Percentiles rank a stretch among this genome's conserved stretches.
These are phyloP conservation scores for Xylaria curta DNA, from an alignment of 495 filamentous ascomycete species.

Conservation along the genomic window DNA sequence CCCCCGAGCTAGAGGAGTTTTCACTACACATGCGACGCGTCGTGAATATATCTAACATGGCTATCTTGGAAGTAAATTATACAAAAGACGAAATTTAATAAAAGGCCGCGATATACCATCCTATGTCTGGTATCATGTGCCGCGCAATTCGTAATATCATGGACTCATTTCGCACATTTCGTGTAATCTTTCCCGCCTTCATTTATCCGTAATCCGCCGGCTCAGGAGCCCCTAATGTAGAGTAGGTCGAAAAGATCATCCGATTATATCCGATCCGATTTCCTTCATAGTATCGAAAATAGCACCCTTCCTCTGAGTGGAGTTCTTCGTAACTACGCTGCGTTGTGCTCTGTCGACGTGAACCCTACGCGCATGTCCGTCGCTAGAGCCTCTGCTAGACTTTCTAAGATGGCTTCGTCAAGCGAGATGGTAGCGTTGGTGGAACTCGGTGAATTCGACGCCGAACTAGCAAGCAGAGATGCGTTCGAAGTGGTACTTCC, in stretches of 20 bases:
- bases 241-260: neutral
- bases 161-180: neutral
- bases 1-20: neutral
- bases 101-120: neutral
- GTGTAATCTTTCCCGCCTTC: neutral
- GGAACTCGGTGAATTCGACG: neutral
- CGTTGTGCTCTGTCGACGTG: neutral
- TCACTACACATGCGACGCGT: neutral
- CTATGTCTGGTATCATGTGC: neutral
- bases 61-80: slow-evolving; percentile 13
- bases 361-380: slow-evolving; percentile 32
- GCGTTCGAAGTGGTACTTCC: slow-evolving; percentile 12
- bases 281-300: neutral
- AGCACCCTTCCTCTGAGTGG: neutral
- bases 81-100: neutral
- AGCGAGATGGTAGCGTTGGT: slow-evolving; percentile 27
- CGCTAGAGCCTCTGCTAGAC: slow-evolving; percentile 38
- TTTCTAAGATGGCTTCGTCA: slow-evolving; percentile 32
- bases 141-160: neutral
- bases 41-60: neutral
- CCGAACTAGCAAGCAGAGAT: neutral
- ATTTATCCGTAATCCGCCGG: neutral
- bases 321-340: neutral
- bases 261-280: neutral
- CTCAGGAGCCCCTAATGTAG: neutral